phyloP scores from a whole-genome alignment of 805 yeast genomes.

The Metschnikowia shivogae region DNA sequence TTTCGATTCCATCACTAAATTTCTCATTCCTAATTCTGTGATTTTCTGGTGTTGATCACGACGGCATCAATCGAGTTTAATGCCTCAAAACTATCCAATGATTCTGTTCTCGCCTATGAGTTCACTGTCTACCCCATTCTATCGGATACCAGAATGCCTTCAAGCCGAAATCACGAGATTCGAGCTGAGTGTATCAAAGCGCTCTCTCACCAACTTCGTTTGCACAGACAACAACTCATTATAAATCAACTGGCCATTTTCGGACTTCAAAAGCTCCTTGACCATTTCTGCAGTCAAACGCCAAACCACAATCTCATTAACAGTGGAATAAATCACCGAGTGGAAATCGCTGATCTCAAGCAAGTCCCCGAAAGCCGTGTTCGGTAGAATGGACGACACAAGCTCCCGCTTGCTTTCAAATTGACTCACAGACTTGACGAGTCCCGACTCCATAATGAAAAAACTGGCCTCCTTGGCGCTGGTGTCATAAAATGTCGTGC shows the following conservation, averaged over 20 bases:
- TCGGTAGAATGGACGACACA: slow-evolving; percentile 53
- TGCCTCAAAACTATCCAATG: too few species aligned
- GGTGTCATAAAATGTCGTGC: slow-evolving; percentile 45
- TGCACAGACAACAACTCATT: slow-evolving; percentile 63
- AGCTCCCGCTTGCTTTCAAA: slow-evolving; percentile 39
- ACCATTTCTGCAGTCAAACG: slow-evolving; percentile 47
- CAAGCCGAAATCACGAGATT: slow-evolving; percentile 64
- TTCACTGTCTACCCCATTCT: too few species aligned
- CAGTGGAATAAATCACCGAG: slow-evolving; percentile 49
- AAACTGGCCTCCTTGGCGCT: slow-evolving; percentile 45
- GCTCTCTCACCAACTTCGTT: slow-evolving; percentile 58
- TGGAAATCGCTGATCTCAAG: slow-evolving; percentile 33
- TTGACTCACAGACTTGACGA: slow-evolving; percentile 34
- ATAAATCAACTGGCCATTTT: slow-evolving; percentile 48
- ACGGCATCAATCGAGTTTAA: too few species aligned
- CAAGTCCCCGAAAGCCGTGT: slow-evolving; percentile 70
- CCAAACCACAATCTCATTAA: slow-evolving; percentile 68
- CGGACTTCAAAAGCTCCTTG: slow-evolving; percentile 40
- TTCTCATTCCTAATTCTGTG: too few species aligned
- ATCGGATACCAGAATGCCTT: too few species aligned
- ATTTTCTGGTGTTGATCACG: too few species aligned
- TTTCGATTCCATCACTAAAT: too few species aligned
- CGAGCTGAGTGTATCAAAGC: slow-evolving; percentile 73
- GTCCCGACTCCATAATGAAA: slow-evolving; percentile 51
- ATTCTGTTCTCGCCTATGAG: too few species aligned